Conservation (phyloP, 768 basidiomycete genomes). For the Solioccasus polychromus region DNA sequence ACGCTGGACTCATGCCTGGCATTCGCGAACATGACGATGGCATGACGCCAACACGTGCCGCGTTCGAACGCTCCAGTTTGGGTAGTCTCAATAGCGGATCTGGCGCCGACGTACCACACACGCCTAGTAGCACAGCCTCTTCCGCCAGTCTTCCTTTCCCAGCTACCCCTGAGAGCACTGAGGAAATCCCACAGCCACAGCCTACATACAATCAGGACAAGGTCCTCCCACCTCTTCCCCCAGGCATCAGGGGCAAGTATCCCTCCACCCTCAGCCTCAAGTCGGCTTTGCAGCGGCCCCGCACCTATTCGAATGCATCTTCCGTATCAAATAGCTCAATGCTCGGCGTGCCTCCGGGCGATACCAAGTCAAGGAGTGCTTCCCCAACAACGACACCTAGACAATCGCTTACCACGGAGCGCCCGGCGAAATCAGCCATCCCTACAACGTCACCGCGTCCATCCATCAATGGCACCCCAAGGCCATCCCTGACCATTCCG, state of each 20-base stretch:
- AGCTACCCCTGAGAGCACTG: constrained; percentile 24
- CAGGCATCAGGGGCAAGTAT: constrained; percentile 13
- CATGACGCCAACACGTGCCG: constrained; percentile 28
- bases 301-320: constrained; percentile 35
- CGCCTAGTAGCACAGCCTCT: constrained; percentile 31
- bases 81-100: constrained; percentile 22
- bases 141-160: constrained; percentile 31
- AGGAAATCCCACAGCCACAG: constrained; percentile 12
- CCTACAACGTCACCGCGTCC: constrained; percentile 13
- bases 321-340: constrained; percentile 22
- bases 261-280: constrained; percentile 17
- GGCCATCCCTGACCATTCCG: constrained; percentile 27
- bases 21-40: constrained; percentile 31
- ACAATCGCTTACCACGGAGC: constrained; percentile 8
- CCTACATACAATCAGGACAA: constrained; percentile 26
- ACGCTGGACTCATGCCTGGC: constrained; percentile 22
- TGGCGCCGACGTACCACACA: constrained; percentile 19
- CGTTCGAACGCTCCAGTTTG: constrained; percentile 25
- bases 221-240: constrained; percentile 31
- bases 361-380: constrained; percentile 7
- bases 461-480: constrained; percentile 17
- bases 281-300: constrained; percentile 22
- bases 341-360: constrained; percentile 3
- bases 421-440: constrained; percentile 9
- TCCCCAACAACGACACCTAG: constrained; percentile 13